Base-by-base conservation (phyloP, 75 land plant genomes). In the Sequoia sempervirens region DNA sequence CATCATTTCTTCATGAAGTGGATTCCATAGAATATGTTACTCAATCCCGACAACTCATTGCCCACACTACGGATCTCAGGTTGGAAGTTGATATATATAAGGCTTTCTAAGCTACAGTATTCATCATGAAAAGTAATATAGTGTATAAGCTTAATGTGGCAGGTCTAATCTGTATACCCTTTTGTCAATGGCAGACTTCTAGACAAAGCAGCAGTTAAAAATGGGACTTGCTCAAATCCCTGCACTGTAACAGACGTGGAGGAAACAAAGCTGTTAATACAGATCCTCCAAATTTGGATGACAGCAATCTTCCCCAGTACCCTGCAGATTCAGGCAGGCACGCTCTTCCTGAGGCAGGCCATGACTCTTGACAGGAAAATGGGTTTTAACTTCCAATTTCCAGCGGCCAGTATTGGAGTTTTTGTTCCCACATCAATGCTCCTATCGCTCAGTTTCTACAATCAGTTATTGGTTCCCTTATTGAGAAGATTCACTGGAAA, bases 241-340 rank as follows among this genome's bases (percentile, higher is more conserved):
- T 95, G 92, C 90, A 69, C 94, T 5, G 95, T 95, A 34, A 94
- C 97, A 6, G 90, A 94, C 72, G 94, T 95, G 20, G 97, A 95
- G 81, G 97, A 95, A 64, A 90, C 92, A 23, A 95, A 95, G 85
- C 89, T 90, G 75, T 84, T 95, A 84, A 69, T 95, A 7, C 37
- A 92, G 26, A 86, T 92, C 87, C 50, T 94, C 26, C 97, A 95
- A 26, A 89, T 95, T 64, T 91, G 80, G 26, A 85, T 23, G 89
- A 90, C 38, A 87, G 84, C 12, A n/a, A 94, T 68, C 56, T 95
- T 76, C 91, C 93, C 9, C 13, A 86, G 87, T 85, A 85, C 91
- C 0, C 90, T 91, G 83, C 26, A 91, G 6, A 89, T 94, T 30
- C 95, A 95, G 74, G 73, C 88, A 66, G 82, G 84, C 58, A 95